Percentiles rank a stretch among this genome's conserved stretches.
These are phyloP conservation scores for Chloranthus sessilifolius DNA, from an alignment of 164 flowering plant genomes.

Conservation along the genomic window DNA sequence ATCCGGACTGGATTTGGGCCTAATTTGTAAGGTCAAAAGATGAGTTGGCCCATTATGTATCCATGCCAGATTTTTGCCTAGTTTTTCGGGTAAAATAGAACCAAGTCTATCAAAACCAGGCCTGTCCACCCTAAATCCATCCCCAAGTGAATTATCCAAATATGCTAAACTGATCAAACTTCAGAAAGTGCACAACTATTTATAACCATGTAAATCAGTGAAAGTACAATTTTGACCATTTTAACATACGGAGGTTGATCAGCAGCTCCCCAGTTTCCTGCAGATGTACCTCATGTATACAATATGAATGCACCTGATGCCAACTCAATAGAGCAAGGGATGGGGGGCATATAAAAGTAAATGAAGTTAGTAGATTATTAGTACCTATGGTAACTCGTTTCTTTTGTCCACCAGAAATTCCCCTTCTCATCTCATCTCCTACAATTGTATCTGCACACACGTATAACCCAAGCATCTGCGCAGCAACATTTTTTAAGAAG, in stretches of 20 bases:
- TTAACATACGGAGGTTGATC: too few species aligned
- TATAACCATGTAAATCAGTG: too few species aligned
- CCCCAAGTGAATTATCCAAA: too few species aligned
- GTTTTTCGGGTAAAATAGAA: background rate
- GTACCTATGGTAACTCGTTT: constrained; percentile 52
- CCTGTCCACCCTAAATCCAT: too few species aligned
- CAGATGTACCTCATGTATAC: background rate
- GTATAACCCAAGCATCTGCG: constrained; percentile 52
- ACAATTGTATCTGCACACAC: constrained; percentile 45
- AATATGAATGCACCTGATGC: background rate
- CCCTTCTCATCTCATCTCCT: constrained; percentile 61
- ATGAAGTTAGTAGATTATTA: background rate
- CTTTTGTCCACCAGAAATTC: constrained; percentile 62
- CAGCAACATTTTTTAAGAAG: background rate
- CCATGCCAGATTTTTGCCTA: too few species aligned
- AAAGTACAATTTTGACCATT: too few species aligned
- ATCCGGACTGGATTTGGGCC: too few species aligned
- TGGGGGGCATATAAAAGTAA: background rate
- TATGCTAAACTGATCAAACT: too few species aligned
- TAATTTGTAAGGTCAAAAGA: too few species aligned
- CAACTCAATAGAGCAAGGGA: background rate
- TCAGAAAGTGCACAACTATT: too few species aligned
- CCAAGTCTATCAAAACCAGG: background rate
- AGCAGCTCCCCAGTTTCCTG: background rate
- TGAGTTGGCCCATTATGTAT: too few species aligned